Conservation (phyloP, 331 rosid genomes). For the Arachis monticola region DNA sequence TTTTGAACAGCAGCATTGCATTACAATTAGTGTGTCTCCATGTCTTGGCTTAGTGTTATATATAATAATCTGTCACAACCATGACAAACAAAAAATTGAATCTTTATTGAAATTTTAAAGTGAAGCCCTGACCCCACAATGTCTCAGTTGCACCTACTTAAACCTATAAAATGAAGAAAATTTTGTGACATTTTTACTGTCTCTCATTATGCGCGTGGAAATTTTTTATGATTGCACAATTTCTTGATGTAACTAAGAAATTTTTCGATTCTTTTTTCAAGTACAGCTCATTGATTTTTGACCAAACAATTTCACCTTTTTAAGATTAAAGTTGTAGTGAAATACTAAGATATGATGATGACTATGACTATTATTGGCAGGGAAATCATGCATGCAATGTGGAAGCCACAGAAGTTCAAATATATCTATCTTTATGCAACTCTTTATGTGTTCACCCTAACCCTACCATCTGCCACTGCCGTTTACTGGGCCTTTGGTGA, state of each 20-base stretch:
- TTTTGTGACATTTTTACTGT: conserved; percentile 20
- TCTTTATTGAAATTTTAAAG: too few relatives aligned
- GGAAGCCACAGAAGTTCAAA: conserved; percentile 92
- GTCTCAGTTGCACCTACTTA: neutral
- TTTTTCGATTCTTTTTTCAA: neutral
- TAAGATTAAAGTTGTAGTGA: neutral
- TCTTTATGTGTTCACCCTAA: conserved; percentile 76
- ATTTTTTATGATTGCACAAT: neutral
- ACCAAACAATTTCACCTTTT: neutral
- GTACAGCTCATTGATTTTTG: neutral
- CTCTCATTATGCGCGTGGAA: conserved; percentile 1
- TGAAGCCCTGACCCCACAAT: neutral
- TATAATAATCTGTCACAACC: conserved; percentile 26
- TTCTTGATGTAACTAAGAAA: conserved; percentile 7
- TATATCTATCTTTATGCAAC: conserved; percentile 75
- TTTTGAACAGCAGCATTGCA: conserved; percentile 1
- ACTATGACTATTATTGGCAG: conserved; percentile 37
- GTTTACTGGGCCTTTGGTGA: conserved; percentile 95
- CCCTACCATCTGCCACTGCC: conserved; percentile 78
- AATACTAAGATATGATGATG: too few relatives aligned
- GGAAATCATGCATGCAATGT: conserved; percentile 98
- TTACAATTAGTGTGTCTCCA: conserved; percentile 11
- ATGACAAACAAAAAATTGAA: neutral
- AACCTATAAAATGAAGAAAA: neutral
- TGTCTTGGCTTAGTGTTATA: too few relatives aligned